Evolutionary conservation across 2,329 filamentous ascomycete species (phyloP), one percentile per base, ranked within the genome.

Genomic region (Fonsecaea monophora): DNA sequence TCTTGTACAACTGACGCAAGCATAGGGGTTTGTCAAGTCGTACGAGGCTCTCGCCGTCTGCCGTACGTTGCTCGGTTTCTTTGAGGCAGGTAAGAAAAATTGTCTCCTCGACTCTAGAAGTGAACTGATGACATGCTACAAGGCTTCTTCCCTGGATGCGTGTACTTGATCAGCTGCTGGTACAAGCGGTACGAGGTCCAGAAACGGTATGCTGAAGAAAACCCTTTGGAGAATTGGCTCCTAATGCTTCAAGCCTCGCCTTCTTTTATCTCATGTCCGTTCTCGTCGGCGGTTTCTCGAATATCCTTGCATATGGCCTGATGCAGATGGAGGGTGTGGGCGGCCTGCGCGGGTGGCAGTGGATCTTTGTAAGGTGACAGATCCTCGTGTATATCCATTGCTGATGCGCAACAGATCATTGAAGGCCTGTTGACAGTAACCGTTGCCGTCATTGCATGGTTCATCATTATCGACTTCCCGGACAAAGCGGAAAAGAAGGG

Each of bases 31-130:
- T 71, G 84, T 91, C 48, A 82, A 82, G 40, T 87, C 83, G 12
- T 91, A 89, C 88, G 80, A 82, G 69, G 84, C 90, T 74, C 90
- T 91, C 88, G 88, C 91, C 64, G 86, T 82, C 0, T 77, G 91
- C 67, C 81, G 89, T 45, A 83, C 91, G 21, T 76, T 91, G 7
- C 82, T 91, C 1, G 89, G 89, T 42, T 85, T 89, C 32, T 82
- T 84, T 40, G 89, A 89, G 77, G 79, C 79, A 32, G 59, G 59
- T 61, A 53, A 25, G 59, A 37, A 10, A 37, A 48, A 7, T 25
- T 25, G 7, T 30, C 12, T n/a, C 15, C 12, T 7, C 13, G 1
- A 18, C 15, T 1, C 30, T 34, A 37, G 42, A 8, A 37, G 53
- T 15, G 30, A 35, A n/a, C 48, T 54, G 18, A 61, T 15, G 15